These are phyloP conservation scores for Antitrichia curtipendula DNA, from an alignment of 225 moss, liverwort and hornwort species.

Conservation along the genomic window DNA sequence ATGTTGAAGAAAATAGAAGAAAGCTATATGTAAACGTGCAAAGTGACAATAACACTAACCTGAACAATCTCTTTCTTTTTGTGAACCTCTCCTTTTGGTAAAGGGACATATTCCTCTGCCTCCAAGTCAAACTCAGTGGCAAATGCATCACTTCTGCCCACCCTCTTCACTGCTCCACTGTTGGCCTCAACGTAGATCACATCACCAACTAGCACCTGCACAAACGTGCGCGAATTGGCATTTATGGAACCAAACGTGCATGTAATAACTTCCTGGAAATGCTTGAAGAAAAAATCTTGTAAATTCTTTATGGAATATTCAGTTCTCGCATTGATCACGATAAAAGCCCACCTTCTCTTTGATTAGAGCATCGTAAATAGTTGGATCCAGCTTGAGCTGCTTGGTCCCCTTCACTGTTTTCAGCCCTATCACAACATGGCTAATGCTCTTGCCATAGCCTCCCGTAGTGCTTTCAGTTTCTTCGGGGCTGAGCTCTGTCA, in stretches of 20 bases:
- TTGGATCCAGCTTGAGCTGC: conserved; percentile 88
- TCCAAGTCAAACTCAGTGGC: conserved; percentile 95
- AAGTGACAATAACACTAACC: conserved; percentile 16
- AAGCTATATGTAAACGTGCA: background rate
- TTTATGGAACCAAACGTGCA: background rate
- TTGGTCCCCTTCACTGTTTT: conserved; percentile 97
- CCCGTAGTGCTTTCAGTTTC: conserved; percentile 94
- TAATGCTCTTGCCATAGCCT: conserved; percentile 96
- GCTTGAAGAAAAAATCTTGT: background rate
- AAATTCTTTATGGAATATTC: background rate
- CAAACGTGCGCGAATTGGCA: background rate
- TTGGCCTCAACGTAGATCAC: conserved; percentile 95
- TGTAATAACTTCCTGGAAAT: background rate
- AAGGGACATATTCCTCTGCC: conserved; percentile 86
- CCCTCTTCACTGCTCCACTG: conserved; percentile 92
- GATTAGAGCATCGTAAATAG: conserved; percentile 81
- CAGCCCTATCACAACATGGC: conserved; percentile 87
- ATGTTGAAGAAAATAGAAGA: background rate
- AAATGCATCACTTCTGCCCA: conserved; percentile 94
- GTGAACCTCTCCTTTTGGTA: conserved; percentile 95
- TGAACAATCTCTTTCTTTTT: conserved; percentile 99
- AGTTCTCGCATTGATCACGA: background rate
- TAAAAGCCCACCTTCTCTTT: conserved; percentile 64
- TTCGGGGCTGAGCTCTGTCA: conserved; percentile 80
- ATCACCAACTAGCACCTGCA: conserved; percentile 82